phyloP scores from a whole-genome alignment of 2,329 filamentous ascomycete species.

The Ceratocystis eucalypticola region DNA sequence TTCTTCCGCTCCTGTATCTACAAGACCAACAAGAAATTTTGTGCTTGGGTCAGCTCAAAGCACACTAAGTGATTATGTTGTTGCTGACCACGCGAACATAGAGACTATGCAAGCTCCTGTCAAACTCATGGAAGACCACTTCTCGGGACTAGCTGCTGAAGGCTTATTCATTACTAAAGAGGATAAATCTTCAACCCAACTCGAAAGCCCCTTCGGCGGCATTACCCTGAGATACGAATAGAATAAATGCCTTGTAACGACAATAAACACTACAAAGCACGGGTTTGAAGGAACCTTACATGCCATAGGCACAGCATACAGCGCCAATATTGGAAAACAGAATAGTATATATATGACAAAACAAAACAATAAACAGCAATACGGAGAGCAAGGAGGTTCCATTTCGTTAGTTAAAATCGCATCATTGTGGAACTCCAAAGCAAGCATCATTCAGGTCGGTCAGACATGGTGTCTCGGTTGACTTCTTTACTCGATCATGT shows the following conservation, averaged over 20 bases:
- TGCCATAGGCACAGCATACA: no score
- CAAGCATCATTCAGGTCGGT: not conserved
- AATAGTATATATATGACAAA: not conserved
- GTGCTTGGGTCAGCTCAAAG: constrained; percentile 26
- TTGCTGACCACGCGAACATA: not conserved
- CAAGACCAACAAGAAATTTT: constrained; percentile 23
- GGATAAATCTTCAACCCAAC: not conserved
- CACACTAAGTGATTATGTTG: not conserved
- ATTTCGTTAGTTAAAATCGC: not conserved
- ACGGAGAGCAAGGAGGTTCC: not conserved
- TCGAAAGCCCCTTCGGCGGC: constrained; percentile 19
- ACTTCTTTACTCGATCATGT: constrained; percentile 51
- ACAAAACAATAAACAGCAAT: not conserved
- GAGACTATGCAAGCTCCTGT: not conserved
- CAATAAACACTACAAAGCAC: not conserved
- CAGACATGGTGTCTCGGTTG: not conserved
- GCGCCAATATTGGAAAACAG: not conserved
- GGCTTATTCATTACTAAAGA: constrained; percentile 40
- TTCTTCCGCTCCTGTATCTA: constrained; percentile 9
- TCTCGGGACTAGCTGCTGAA: constrained; percentile 49
- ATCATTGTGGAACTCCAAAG: not conserved
- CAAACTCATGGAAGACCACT: constrained; percentile 29
- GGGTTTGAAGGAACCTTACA: no score
- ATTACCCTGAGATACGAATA: not conserved
- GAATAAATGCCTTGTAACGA: not conserved